Conservation (phyloP, 345 rosid genomes). For the Syzygium grande region DNA sequence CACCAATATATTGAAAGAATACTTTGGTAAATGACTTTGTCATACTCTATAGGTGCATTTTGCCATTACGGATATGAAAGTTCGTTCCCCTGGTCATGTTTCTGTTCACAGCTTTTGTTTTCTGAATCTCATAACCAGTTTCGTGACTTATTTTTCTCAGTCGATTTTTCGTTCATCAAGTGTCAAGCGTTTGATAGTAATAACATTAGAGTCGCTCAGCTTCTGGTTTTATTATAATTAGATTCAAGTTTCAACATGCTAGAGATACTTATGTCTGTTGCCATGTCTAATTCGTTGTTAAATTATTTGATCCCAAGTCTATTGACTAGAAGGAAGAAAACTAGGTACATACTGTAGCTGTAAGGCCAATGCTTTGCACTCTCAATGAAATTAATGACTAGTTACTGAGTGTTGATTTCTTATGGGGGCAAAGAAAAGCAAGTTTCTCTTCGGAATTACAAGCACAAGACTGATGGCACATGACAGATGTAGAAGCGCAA, state of each 20-base stretch:
- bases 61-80: not conserved
- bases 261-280: not conserved
- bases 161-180: not conserved
- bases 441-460: not conserved
- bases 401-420: not conserved
- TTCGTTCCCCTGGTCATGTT: not conserved
- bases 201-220: not conserved
- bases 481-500: not conserved
- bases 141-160: not conserved
- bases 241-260: not conserved
- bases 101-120: not conserved
- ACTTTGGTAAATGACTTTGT: not conserved
- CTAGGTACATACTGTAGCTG: not conserved
- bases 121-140: not conserved
- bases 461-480: not conserved
- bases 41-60: not conserved
- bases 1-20: not conserved
- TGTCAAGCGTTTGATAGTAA: not conserved
- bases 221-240: not conserved
- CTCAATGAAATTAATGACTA: not conserved
- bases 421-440: not conserved
- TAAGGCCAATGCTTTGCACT: not conserved
- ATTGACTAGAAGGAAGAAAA: not conserved
- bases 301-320: not conserved
- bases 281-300: not conserved